Evolutionary conservation across 139 green algal genomes (phyloP).

Genomic region (Chlamydomonas asymmetrica): DNA sequence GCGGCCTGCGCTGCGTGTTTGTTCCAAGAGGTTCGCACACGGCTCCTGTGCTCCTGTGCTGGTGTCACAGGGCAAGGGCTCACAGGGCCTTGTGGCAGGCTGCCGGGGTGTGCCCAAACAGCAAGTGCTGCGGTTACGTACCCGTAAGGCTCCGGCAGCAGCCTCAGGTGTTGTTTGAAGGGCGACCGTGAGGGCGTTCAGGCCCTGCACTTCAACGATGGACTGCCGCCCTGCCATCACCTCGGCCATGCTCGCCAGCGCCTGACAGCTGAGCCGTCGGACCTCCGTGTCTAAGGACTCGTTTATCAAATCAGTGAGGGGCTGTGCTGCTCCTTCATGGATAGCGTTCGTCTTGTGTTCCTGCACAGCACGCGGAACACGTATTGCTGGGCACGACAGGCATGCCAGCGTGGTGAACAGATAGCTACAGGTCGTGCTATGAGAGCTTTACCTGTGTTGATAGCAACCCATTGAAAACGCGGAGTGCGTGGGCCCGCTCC

Average conservation of each 20-base stretch:
- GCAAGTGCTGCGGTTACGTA: no score
- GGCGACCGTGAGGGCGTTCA: constrained; percentile 33
- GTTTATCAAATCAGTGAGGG: constrained; percentile 26
- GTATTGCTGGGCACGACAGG: no score
- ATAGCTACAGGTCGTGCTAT: no score
- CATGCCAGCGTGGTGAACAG: no score
- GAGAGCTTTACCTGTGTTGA: constrained; percentile 36
- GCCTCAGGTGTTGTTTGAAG: constrained; percentile 37
- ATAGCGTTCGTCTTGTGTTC: constrained; percentile 49
- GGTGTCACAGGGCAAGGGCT: no score
- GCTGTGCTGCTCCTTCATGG: constrained; percentile 14
- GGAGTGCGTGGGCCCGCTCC: constrained; percentile 32
- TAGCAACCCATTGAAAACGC: constrained; percentile 33
- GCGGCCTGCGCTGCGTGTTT: no score
- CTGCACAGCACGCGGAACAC: no score
- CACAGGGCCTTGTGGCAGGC: no score
- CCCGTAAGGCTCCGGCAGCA: constrained; percentile 32
- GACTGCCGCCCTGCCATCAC: constrained; percentile 28
- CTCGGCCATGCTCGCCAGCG: constrained; percentile 41
- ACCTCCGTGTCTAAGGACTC: constrained; percentile 30
- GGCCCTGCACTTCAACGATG: constrained; percentile 27
- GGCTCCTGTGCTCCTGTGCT: no score
- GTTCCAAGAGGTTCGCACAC: no score
- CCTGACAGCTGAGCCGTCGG: constrained; percentile 34
- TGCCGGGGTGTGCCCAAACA: no score